Evolutionary conservation across 177 flowering plant genomes (phyloP), one percentile per base, ranked within the genome.

Genomic region (Telopea speciosissima): DNA sequence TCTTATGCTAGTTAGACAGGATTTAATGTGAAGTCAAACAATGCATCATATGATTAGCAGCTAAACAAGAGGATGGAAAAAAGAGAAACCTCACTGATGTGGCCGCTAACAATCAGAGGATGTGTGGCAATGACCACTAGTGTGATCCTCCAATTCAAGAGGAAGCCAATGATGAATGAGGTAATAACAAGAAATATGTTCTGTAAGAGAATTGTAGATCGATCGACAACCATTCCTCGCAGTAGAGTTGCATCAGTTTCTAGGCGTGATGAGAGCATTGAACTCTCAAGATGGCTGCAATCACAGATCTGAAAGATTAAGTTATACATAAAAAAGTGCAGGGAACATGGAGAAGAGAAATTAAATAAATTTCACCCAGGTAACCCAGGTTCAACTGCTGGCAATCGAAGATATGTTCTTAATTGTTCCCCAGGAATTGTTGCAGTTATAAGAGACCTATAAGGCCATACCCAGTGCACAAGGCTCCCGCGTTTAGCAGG

Each of bases 141-240:
- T 0, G 97, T 81, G 62, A 96, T 73, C 68, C 97, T 82, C 99
- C 99, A 96, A 81, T 93, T 89, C 81, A 96, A 75, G 63, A 89
- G 85, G 85, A 93, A 93, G 58, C 92, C 89, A 28, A 96, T 89
- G 72, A 87, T 73, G 70, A 93, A 96, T 59, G 98, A 83, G 52
- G 95, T 80, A 25, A 82, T 73, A 22, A 86, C 76, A 31, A 89
- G 69, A 17, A 90, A 86, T 0, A 86, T 54, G 71, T 96, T 96
- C 81, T 89, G 93, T 58, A 93, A 13, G 6, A 96, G 87, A 63
- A 93, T 87, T 19, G 95, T 78, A 13, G 88, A 65, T 0, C 95
- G 86, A 72, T 96, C 99, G 24, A 88, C 98, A 6, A 91, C 90
- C 28, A 89, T 83, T 3, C 87, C 84, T 80, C 82, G 75, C 54